These are phyloP conservation scores for Noccaea caerulescens DNA, from an alignment of 345 rosid species.

Conservation along the genomic window DNA sequence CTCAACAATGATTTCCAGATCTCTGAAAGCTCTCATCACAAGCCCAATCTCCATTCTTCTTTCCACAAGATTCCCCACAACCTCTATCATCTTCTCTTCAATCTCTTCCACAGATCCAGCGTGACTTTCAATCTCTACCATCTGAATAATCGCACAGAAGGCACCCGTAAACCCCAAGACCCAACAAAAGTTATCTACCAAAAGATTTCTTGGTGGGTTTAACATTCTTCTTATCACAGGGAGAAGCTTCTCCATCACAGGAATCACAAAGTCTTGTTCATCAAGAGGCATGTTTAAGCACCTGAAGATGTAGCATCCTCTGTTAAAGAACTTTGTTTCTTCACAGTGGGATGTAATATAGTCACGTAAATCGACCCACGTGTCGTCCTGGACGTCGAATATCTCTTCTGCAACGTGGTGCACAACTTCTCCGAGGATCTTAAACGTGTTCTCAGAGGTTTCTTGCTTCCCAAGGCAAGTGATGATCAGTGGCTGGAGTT, in stretches of 20 bases:
- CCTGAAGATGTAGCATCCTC: neutral
- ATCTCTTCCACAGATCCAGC: neutral
- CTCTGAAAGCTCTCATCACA: constrained; percentile 22
- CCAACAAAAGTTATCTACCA: constrained; percentile 5
- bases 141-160: constrained; percentile 1
- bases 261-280: neutral
- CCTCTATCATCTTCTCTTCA: constrained; percentile 3
- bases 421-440: constrained; percentile 1
- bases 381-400: neutral
- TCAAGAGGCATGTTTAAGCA: neutral
- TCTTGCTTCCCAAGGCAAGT: neutral
- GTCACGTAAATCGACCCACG: neutral
- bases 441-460: neutral
- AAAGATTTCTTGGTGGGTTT: neutral
- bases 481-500: neutral
- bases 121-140: neutral
- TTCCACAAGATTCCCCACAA: constrained; percentile 14
- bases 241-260: neutral
- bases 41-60: constrained; percentile 23
- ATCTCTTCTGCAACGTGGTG: constrained; percentile 4
- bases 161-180: neutral
- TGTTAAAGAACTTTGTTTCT: neutral
- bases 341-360: neutral
- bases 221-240: constrained; percentile 3
- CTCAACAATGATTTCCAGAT: neutral